Evolutionary conservation across 495 filamentous ascomycete genomes (phyloP).

Genomic region (Aspergillus ellipticus): DNA sequence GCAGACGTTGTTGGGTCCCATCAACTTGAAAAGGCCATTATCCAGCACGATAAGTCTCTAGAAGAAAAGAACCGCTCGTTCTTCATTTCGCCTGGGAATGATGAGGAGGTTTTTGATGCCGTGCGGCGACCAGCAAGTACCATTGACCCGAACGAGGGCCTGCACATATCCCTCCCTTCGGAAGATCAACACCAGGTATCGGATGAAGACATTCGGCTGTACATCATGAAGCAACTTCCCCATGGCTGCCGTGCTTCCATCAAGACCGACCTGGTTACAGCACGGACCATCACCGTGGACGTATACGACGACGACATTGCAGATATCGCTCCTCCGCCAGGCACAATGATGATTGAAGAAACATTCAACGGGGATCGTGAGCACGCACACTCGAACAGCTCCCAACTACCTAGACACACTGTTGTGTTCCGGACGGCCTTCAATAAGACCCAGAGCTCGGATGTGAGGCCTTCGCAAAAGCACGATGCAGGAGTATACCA

Average conservation of each 20-base stretch:
- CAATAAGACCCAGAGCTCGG: slow-evolving; percentile 39
- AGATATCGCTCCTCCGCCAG: slow-evolving; percentile 59
- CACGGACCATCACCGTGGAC: slow-evolving; percentile 69
- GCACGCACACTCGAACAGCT: slow-evolving; percentile 11
- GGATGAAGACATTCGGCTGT: slow-evolving; percentile 42
- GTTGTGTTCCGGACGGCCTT: slow-evolving; percentile 45
- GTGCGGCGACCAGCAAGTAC: slow-evolving; percentile 39
- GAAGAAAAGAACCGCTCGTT: slow-evolving; percentile 28
- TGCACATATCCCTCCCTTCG: slow-evolving; percentile 28
- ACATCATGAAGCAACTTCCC: slow-evolving; percentile 46
- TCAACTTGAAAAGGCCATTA: slow-evolving; percentile 25
- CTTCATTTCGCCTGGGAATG: slow-evolving; percentile 36
- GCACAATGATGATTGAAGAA: slow-evolving; percentile 64
- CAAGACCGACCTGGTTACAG: slow-evolving; percentile 58
- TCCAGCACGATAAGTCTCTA: slow-evolving; percentile 11
- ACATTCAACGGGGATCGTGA: slow-evolving; percentile 40
- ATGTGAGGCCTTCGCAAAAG: slow-evolving; percentile 27
- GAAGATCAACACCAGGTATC: slow-evolving; percentile 34
- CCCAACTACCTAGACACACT: slow-evolving; percentile 36
- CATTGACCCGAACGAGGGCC: slow-evolving; percentile 16
- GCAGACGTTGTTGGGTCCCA: slow-evolving; percentile 54
- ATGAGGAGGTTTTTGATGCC: slow-evolving; percentile 43
- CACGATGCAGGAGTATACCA: slow-evolving; percentile 6
- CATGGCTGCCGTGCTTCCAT: slow-evolving; percentile 55
- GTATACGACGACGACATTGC: slow-evolving; percentile 58